Base-by-base conservation (phyloP, 2,329 filamentous ascomycete species). In the Colletotrichum abscissum region DNA sequence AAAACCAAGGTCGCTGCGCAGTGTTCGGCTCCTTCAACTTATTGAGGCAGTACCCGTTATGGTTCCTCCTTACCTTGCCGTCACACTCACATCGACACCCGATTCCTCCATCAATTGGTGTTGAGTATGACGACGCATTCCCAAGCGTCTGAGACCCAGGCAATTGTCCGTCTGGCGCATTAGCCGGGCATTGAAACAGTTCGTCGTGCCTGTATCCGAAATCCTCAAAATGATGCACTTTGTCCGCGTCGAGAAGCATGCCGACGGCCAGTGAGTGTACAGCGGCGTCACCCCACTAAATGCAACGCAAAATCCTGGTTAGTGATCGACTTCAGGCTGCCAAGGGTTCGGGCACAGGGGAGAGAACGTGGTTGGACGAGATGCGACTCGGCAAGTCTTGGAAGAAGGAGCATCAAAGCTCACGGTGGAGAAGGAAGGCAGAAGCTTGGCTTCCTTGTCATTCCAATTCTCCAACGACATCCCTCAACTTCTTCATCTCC, bases 141-240 rank as follows among this genome's bases (percentile, higher is more conserved):
- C 79, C 80, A 11, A 85, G 80, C 1, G 78, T 46, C 6, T 74
- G 62, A 1, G 81, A 83, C 12, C 77, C 78, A 8, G 77, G 77
- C 2, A 84, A 77, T 72, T 85, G 83, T 4, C 79, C 80, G 16
- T 78, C 81, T 0, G 79, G 80, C 28, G 83, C 80, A 72, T 85
- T 85, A 56, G 79, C 80, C 2, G 80, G 80, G 58, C 80, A 82
- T 38, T 80, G 79, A 69, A 77, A 78, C 64, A 79, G 78, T 3
- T 76, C 76, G 60, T 81, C 81, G 74, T 86, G 84, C 35, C 81
- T 78, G 75, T 86, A 86, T 38, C 84, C 84, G 67, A 86, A 81
- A 74, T 86, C 84, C 66, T 82, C 80, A 67, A 86, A 86, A 74
- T 86, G 84, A 74, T 86, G 84, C 24, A 86, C 80, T 68, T 82